phyloP scores from a whole-genome alignment of 2,329 filamentous ascomycete species.

The Apiospora kogelbergensis region DNA sequence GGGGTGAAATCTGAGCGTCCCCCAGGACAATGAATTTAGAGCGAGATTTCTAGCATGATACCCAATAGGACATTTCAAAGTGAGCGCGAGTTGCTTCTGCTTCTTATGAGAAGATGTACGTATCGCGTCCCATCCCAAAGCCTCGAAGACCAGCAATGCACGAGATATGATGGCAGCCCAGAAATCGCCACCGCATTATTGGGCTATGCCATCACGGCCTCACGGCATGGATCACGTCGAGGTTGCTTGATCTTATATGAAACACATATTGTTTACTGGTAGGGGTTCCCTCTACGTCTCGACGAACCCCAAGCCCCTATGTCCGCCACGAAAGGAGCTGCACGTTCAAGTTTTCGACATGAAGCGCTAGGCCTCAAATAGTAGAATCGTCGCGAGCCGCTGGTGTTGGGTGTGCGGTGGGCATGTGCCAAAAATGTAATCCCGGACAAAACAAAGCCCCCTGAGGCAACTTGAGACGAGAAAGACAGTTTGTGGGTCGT shows the following conservation, averaged over 20 bases:
- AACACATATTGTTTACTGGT: neutral
- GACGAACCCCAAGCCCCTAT: neutral
- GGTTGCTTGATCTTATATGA: neutral
- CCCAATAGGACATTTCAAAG: neutral
- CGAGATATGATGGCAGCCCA: no score
- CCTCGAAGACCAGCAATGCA: no score
- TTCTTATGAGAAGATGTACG: neutral
- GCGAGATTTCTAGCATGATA: neutral
- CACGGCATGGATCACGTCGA: neutral
- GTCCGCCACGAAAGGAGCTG: neutral
- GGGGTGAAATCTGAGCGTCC: constrained; percentile 32
- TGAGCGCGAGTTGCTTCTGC: neutral
- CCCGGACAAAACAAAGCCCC: neutral
- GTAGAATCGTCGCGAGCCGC: no score
- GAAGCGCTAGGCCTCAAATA: neutral
- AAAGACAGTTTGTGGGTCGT: neutral
- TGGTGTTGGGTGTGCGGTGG: neutral
- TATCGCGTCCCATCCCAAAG: neutral
- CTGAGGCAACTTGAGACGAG: constrained; percentile 7
- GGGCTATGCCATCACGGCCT: no score
- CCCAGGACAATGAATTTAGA: neutral
- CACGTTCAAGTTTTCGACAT: neutral
- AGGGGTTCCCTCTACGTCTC: neutral
- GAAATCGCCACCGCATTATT: no score
- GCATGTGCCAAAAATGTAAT: neutral